Percentiles rank a stretch among this genome's conserved stretches.
phyloP scores from a whole-genome alignment of 345 rosid genomes.

The Erodium maritimum region DNA sequence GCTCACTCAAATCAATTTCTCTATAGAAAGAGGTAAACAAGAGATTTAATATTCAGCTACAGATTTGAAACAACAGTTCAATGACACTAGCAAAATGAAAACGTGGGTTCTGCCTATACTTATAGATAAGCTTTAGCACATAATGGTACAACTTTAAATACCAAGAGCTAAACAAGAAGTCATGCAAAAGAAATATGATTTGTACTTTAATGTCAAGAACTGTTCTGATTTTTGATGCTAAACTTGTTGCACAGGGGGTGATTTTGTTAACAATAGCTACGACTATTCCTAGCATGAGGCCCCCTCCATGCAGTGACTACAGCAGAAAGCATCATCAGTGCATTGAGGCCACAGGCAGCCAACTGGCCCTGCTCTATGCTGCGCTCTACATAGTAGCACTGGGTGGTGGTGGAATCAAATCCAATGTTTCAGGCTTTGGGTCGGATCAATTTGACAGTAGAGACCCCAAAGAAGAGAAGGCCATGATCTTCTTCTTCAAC shows the following conservation, averaged over 20 bases:
- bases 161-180: too few relatives aligned
- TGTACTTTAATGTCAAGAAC: neutral
- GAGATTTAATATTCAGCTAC: neutral
- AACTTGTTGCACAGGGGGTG: conserved; percentile 39
- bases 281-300: conserved; percentile 61
- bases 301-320: conserved; percentile 55
- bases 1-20: too few relatives aligned
- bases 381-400: conserved; percentile 75
- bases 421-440: conserved; percentile 88
- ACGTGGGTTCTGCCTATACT: neutral
- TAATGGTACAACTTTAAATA: too few relatives aligned
- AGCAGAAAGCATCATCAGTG: conserved; percentile 48
- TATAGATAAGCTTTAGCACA: too few relatives aligned
- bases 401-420: conserved; percentile 87
- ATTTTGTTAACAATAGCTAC: conserved; percentile 51
- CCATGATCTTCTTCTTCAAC: conserved; percentile 69
- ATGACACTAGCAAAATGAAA: neutral
- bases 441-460: conserved; percentile 67
- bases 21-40: neutral
- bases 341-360: conserved; percentile 54
- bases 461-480: conserved; percentile 75
- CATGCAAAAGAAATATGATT: neutral
- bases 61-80: neutral
- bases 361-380: conserved; percentile 56
- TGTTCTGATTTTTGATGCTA: neutral